phyloP scores from a whole-genome alignment of 768 basidiomycete genomes.

The Lactarius vividus region DNA sequence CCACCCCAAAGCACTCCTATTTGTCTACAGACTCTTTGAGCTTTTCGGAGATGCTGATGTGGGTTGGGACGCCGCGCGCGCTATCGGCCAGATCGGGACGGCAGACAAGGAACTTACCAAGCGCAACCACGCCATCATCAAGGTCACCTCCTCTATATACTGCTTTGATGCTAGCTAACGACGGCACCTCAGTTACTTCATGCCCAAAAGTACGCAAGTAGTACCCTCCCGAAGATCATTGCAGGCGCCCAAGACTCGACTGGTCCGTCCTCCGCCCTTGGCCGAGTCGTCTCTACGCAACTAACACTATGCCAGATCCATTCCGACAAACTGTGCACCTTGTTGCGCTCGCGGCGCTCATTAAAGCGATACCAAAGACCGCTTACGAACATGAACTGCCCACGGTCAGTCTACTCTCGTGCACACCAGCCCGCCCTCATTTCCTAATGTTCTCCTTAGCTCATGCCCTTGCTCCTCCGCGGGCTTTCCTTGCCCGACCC shows the following conservation, averaged over 20 bases:
- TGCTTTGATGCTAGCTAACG: not conserved
- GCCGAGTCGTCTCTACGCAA: not conserved
- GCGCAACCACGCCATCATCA: conserved; percentile 70
- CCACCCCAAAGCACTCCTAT: conserved; percentile 53
- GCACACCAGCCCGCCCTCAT: not conserved
- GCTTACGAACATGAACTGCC: conserved; percentile 70
- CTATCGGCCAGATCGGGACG: conserved; percentile 64
- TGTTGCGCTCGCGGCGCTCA: conserved; percentile 77
- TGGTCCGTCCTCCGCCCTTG: conserved; percentile 41
- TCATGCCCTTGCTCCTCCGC: conserved; percentile 84
- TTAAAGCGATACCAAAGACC: conserved; percentile 75
- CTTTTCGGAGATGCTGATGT: conserved; percentile 66
- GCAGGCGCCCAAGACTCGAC: conserved; percentile 54
- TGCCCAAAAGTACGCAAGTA: conserved; percentile 70
- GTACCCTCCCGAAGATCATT: conserved; percentile 72
- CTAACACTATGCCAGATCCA: conserved; percentile 40
- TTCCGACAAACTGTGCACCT: conserved; percentile 65
- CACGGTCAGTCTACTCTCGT: conserved; percentile 39
- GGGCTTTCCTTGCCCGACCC: conserved; percentile 76
- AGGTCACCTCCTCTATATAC: conserved; percentile 43
- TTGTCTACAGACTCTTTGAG: conserved; percentile 64
- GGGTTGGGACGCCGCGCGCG: conserved; percentile 71
- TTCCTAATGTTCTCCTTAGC: conserved; percentile 43
- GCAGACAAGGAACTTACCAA: conserved; percentile 69
- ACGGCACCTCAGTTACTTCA: conserved; percentile 55